Base-by-base conservation (phyloP, 129 eudicot genomes). In the Tagetes erecta region DNA sequence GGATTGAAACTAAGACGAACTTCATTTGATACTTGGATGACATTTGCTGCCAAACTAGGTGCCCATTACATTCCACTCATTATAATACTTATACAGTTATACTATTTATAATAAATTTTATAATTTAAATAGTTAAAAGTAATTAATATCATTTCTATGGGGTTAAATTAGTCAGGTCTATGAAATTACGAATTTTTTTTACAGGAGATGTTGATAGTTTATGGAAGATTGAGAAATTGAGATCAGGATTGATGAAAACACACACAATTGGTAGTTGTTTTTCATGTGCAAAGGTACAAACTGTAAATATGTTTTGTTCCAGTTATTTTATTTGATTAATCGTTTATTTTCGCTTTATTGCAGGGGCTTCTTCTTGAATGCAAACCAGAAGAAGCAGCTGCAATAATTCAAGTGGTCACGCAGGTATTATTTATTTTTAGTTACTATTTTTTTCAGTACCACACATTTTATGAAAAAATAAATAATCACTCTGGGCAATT, bases 271-370 rank as follows among this genome's bases (percentile, higher is more conserved):
- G 87, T 36, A 95, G 87, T 67, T 90, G 83, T 3, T 80, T 95
- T 80, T 87, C 99, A 41, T 95, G 96, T 82, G 96, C 92, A 1
- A 95, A 95, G 97, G 98, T 90, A 80, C 70, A 44, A 68, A 57
- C 58, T n/a, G n/a, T 42, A 8, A 64, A 41, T 42, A 2, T 46
- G 51, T 14, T 87, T 33, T 57, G 2, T 31, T 57, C 33, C 39
- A 8, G n/a, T 9, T 2, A 20, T 20, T 53, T 31, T 56, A 4
- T 3, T 58, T 58, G 8, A 9, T 58, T 30, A 58, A 58, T 33
- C 39, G 0, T 58, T 33, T 4, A n/a, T 58, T 5, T 35, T 72
- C 3, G 10, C 10, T 35, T 30, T 58, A 59, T 60, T 73, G 62
- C 82, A 93, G 95, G 99, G 96, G 68, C 78, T 80, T 74, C 82